Evolutionary conservation across 2,329 filamentous ascomycete species (phyloP).

Genomic region (Hypoxylon sp.): DNA sequence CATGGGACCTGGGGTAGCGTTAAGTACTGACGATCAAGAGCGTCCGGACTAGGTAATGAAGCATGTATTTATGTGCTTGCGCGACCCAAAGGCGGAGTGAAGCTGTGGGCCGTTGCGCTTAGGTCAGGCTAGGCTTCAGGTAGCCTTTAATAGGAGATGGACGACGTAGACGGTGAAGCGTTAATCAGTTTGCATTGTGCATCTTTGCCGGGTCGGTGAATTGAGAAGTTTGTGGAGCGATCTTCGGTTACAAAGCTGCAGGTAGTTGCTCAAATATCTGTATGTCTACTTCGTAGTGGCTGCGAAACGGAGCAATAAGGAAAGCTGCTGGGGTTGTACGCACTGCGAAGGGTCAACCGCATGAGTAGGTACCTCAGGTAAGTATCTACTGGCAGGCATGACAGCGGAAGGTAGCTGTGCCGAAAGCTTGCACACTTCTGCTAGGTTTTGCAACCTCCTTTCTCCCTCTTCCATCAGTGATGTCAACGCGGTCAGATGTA

Average conservation of each 20-base stretch:
- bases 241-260: slow-evolving; percentile 9
- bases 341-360: slow-evolving; percentile 17
- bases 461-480: slow-evolving; percentile 12
- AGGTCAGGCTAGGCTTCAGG: slow-evolving; percentile 16
- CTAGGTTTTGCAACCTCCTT: slow-evolving; percentile 5
- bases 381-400: too few species aligned
- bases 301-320: slow-evolving; percentile 26
- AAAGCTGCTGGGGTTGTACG: slow-evolving; percentile 30
- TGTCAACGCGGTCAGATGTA: slow-evolving; percentile 28
- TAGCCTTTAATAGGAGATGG: slow-evolving; percentile 19
- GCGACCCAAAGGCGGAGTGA: slow-evolving; percentile 27
- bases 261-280: slow-evolving; percentile 7
- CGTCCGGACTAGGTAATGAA: slow-evolving; percentile 14
- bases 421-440: slow-evolving; percentile 11
- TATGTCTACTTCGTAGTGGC: slow-evolving; percentile 5
- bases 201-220: slow-evolving; percentile 23
- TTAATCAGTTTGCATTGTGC: slow-evolving; percentile 12
- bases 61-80: slow-evolving; percentile 31
- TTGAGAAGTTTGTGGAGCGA: slow-evolving; percentile 19
- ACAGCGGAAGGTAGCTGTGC: slow-evolving; percentile 18
- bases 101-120: slow-evolving; percentile 23
- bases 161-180: slow-evolving; percentile 22
- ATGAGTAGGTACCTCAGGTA: too few species aligned
- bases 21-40: slow-evolving; percentile 24
- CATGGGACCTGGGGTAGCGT: slow-evolving; percentile 36